These are phyloP conservation scores for Pleodorina starrii DNA, from an alignment of 139 green algal species.

Conservation along the genomic window DNA sequence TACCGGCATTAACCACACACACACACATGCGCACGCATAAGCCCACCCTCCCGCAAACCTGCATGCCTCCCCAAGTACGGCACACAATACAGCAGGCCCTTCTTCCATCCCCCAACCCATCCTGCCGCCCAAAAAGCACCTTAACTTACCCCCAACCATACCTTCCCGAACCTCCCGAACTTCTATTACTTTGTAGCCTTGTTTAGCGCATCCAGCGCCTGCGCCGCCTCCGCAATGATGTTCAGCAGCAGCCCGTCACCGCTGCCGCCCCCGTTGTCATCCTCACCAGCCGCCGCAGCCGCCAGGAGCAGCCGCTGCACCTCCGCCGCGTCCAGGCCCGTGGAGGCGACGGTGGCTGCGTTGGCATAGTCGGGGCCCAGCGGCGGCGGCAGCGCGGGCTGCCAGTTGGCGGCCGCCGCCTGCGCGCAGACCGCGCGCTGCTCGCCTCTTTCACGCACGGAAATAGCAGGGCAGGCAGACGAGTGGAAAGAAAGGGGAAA, in stretches of 20 bases:
- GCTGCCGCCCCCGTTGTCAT: neutral
- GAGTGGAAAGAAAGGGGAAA: too few relatives aligned
- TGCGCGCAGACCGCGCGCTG: neutral
- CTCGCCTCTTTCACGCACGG: neutral
- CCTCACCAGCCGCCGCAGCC: neutral
- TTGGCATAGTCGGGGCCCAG: neutral
- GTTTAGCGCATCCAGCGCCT: neutral
- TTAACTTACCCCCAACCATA: too few relatives aligned
- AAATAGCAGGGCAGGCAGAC: too few relatives aligned
- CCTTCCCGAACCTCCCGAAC: too few relatives aligned
- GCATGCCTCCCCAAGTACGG: too few relatives aligned
- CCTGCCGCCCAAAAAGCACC: too few relatives aligned
- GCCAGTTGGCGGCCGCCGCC: neutral
- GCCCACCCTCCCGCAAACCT: too few relatives aligned
- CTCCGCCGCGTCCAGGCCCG: neutral
- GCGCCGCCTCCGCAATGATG: conserved; percentile 1
- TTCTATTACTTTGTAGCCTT: too few relatives aligned
- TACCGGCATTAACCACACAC: too few relatives aligned
- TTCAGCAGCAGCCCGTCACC: neutral
- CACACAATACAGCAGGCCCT: too few relatives aligned
- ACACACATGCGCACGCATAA: too few relatives aligned
- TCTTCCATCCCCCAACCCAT: too few relatives aligned
- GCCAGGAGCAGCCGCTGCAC: conserved; percentile 3
- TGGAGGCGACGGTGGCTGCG: neutral
- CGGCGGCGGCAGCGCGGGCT: neutral